These are phyloP conservation scores for Isoetes taiwanensis DNA, from an alignment of 75 land plant genomes.

Conservation along the genomic window DNA sequence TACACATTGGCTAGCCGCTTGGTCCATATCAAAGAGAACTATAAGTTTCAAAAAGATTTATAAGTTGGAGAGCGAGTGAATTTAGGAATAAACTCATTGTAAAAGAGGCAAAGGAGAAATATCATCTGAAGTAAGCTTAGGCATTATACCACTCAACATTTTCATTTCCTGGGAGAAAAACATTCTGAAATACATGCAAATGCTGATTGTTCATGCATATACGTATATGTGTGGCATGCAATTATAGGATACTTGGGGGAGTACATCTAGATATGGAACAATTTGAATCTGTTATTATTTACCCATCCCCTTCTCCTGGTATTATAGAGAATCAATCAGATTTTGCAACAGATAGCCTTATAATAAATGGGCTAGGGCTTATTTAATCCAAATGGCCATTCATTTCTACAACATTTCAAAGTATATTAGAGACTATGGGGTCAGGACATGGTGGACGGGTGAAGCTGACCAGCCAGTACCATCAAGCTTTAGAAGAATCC, in stretches of 20 bases:
- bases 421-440: background rate
- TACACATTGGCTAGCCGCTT: background rate
- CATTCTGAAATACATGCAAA: too few species aligned
- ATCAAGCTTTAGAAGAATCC: background rate
- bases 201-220: too few species aligned
- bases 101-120: too few species aligned
- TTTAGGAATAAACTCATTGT: background rate
- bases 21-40: background rate
- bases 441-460: background rate
- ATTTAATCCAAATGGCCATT: background rate
- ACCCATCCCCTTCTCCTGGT: background rate
- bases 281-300: background rate
- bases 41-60: constrained; percentile 1
- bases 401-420: background rate
- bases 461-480: background rate
- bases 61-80: background rate
- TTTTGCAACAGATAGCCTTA: background rate
- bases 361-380: background rate
- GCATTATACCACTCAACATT: too few species aligned
- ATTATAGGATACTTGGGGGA: constrained; percentile 1
- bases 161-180: too few species aligned
- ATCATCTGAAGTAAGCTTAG: too few species aligned
- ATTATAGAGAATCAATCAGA: background rate
- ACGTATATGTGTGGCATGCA: constrained; percentile 1
- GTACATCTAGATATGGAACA: background rate